Base-by-base conservation (phyloP, 768 basidiomycete genomes). In the Leccinum ochraceum region DNA sequence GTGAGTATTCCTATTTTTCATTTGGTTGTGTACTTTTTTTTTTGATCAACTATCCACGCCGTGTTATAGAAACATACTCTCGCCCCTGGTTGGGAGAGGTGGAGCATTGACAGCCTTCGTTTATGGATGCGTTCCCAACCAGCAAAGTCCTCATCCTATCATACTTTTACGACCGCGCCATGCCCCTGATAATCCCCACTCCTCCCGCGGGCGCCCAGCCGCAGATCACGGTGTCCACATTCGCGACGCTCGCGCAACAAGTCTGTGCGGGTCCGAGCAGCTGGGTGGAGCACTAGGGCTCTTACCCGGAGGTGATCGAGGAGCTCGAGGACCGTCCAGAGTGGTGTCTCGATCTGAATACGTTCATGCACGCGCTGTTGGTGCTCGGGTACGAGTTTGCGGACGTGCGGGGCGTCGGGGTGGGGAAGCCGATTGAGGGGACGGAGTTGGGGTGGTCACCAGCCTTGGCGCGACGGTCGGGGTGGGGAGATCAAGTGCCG, bases 121-220 rank as follows among this genome's bases (percentile, higher is more conserved):
- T 98, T 24, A 78, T 90, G 60, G 90, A 96, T 63, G 88, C 92
- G 10, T 98, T 98, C 84, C 85, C 89, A 1, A 76, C 80, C 10
- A 96, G 96, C 60, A 88, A 88, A 69, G 82, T 95, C 64, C 84
- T 96, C 28, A 84, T 96, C n/a, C 82, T 99, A 2, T 97, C 95
- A 24, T 99, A 98, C 81, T 99, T 98, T 78, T 97, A 94, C 78
- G 97, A 98, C 80, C 91, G 97, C 42, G 81, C 95, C 60, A 76
- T 81, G 30, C 95, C 95, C 0, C 84, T 99, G 60, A 77, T 94
- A 30, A 9, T 9, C 30, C 75, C 75, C 54, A 60, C 55, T 30
- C 64, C 42, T n/a, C 63, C 48, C 28, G 44, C 20, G 17, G 76
- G 70, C 16, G 6, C 54, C 57, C 61, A 75, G 67, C 53, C 67